These are phyloP conservation scores for Tricholoma matsutake DNA, from an alignment of 768 basidiomycete genomes.

Conservation along the genomic window DNA sequence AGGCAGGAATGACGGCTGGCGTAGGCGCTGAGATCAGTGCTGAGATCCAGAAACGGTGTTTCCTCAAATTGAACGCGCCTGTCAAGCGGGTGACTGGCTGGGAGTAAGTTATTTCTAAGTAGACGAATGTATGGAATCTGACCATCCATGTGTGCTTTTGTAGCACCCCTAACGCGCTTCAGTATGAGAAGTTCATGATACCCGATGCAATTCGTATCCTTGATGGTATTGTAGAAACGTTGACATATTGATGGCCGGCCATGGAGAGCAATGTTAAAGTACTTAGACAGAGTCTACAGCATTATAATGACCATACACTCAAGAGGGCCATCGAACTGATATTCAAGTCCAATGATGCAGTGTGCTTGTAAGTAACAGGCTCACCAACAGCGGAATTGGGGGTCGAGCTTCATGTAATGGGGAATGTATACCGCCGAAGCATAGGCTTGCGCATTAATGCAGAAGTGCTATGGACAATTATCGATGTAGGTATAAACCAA, in stretches of 20 bases:
- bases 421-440: neutral
- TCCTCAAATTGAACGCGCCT: conserved; percentile 85
- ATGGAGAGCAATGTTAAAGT: neutral
- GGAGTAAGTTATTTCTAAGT: conserved; percentile 69
- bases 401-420: no score
- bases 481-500: neutral
- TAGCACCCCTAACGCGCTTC: conserved; percentile 80
- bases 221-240: conserved; percentile 81
- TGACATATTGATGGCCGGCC: conserved; percentile 52
- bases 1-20: conserved; percentile 84
- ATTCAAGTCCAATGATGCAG: no score
- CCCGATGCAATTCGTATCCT: conserved; percentile 83
- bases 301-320: neutral
- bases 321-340: neutral
- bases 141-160: conserved; percentile 1
- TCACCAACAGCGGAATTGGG: no score
- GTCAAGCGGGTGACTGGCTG: conserved; percentile 86
- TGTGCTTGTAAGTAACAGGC: no score
- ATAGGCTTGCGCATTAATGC: neutral
- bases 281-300: neutral
- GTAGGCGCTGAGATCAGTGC: conserved; percentile 92
- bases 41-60: conserved; percentile 85
- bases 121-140: neutral
- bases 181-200: conserved; percentile 90
- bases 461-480: neutral